phyloP scores from a whole-genome alignment of 441 rosid genomes.

The Pelargonium myrrhifolium region DNA sequence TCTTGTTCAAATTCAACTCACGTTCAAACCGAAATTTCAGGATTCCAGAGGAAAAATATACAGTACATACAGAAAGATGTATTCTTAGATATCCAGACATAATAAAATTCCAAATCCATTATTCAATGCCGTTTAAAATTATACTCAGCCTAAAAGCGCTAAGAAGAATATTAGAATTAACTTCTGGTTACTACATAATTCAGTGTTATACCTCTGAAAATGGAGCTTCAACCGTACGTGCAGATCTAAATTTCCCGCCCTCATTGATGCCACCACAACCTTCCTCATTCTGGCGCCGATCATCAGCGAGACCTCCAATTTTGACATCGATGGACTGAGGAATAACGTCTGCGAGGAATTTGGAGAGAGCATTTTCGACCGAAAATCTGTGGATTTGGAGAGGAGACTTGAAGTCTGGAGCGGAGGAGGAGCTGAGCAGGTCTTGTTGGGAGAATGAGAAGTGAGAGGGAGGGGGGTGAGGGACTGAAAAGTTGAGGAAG shows the following conservation, averaged over 20 bases:
- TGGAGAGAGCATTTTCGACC: conserved; percentile 49
- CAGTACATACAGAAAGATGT: too few relatives aligned
- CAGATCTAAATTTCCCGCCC: neutral
- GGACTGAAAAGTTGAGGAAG: conserved; percentile 58
- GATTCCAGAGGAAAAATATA: too few relatives aligned
- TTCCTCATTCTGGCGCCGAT: conserved; percentile 11
- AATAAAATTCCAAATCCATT: too few relatives aligned
- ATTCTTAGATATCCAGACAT: too few relatives aligned
- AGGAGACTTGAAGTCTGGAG: conserved; percentile 22
- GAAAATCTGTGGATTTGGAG: conserved; percentile 32
- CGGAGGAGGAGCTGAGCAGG: conserved; percentile 26
- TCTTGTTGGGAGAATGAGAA: conserved; percentile 23
- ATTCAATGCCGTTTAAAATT: too few relatives aligned
- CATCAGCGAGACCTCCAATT: conserved; percentile 22
- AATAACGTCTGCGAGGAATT: conserved; percentile 43
- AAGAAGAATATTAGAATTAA: too few relatives aligned
- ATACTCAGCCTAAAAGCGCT: too few relatives aligned
- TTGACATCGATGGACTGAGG: conserved; percentile 42
- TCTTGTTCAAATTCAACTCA: too few relatives aligned
- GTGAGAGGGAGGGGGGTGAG: conserved; percentile 25
- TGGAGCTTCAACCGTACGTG: conserved; percentile 9
- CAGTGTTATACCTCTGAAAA: conserved; percentile 20
- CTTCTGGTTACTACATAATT: neutral
- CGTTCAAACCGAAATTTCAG: too few relatives aligned
- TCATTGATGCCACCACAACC: conserved; percentile 11